Conservation (phyloP, 495 filamentous ascomycete genomes). For the Xylaria longipes region DNA sequence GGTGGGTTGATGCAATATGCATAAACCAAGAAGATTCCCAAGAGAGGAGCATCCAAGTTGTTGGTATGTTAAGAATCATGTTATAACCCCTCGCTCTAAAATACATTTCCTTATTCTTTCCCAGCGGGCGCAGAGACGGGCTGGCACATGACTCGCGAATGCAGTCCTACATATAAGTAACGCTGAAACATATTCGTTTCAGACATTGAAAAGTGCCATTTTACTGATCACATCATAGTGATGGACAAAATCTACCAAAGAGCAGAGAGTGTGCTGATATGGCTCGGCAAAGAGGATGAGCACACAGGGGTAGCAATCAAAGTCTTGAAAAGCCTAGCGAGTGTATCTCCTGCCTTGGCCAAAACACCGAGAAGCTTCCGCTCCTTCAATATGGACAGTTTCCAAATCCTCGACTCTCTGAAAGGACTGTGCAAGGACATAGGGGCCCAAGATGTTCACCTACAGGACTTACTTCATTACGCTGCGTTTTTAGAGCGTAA, state of each 20-base stretch:
- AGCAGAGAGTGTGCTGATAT: conserved; percentile 19
- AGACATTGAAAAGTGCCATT: background rate
- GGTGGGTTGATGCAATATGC: conserved; percentile 31
- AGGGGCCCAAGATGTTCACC: background rate
- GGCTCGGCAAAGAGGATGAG: conserved; percentile 16
- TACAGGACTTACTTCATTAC: conserved; percentile 9
- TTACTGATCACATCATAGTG: conserved; percentile 21
- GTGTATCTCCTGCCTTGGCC: background rate
- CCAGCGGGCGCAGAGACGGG: background rate
- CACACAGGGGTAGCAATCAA: conserved; percentile 16
- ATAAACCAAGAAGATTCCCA: conserved; percentile 36
- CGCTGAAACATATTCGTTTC: background rate
- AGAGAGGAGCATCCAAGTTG: background rate
- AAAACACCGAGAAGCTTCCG: background rate
- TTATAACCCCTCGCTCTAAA: background rate
- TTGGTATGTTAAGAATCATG: background rate
- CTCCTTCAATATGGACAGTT: conserved; percentile 6
- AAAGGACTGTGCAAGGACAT: background rate
- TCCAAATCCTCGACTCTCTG: background rate
- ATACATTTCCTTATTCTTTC: background rate
- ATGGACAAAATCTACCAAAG: conserved; percentile 39
- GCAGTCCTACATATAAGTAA: background rate
- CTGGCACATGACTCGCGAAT: background rate
- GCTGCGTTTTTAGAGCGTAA: conserved; percentile 12
- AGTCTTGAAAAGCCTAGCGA: conserved; percentile 8